Base-by-base conservation (phyloP, 2,329 filamentous ascomycete species). In the Akanthomyces uredinophilus region DNA sequence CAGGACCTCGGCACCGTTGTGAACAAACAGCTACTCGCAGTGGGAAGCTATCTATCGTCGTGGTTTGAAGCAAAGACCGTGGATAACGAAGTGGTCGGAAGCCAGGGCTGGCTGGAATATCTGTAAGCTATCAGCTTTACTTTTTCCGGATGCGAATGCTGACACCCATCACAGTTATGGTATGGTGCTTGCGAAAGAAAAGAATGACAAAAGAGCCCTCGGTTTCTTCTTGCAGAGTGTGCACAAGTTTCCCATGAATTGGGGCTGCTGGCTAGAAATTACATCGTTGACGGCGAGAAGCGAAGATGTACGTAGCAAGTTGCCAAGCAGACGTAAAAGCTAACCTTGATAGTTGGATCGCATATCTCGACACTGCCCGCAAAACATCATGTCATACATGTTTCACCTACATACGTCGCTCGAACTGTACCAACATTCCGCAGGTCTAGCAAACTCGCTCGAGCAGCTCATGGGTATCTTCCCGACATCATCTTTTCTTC, bases 231-330 rank as follows among this genome's bases (percentile, higher is more conserved):
- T 97, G 57, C 84, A 87, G 65, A 96, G 93, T 70, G 91, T 97
- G 11, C 90, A 96, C 72, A 79, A 92, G 46, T 96, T 92, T 69
- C 91, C 92, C 1, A 96, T 93, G 84, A 96, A 98, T 71, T 99
- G 95, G 95, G 92, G 92, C 8, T 93, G 92, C 65, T 99, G 95
- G 95, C 83, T 95, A 63, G 95, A 99, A 76, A 85, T 99, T 73
- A 91, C 90, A 4, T 87, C 87, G 44, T 80, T 98, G 29, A 85
- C 96, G 64, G 85, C 86, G 41, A 87, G 89, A 39, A 83, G 89
- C 10, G 92, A 97, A 74, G 91, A 96, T 75, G 89, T 95, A 75
- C 75, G 86, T 78, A 64, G 13, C 27, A 6, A 6, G 35, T 43
- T 32, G 11, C 24, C 22, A 2, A n/a, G 37, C 14, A 2, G 20